Conservation (phyloP, 1,284 basidiomycete genomes). For the Rhodotorula sp. region DNA sequence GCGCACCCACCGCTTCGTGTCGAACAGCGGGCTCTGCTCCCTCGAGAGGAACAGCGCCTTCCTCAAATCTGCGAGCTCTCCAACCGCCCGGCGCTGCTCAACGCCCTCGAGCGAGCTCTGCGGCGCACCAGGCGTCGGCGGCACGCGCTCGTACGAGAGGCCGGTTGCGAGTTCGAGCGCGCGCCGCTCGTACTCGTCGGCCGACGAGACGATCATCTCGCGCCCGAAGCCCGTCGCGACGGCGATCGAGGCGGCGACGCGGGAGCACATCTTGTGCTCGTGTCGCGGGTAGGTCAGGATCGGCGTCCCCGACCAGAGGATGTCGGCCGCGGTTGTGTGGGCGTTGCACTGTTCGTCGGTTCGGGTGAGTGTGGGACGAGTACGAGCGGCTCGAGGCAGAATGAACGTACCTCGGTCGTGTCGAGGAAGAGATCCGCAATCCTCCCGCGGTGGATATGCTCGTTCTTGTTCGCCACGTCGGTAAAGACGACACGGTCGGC, state of each 20-base stretch:
- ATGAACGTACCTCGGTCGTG: slow-evolving; percentile 58
- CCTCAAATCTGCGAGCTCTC: slow-evolving; percentile 56
- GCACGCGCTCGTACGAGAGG: slow-evolving; percentile 50
- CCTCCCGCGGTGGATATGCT: slow-evolving; percentile 60
- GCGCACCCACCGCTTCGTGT: slow-evolving; percentile 60
- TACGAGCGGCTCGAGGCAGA: too few relatives aligned
- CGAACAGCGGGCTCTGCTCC: slow-evolving; percentile 60
- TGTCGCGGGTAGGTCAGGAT: slow-evolving; percentile 63
- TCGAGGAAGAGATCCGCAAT: slow-evolving; percentile 66
- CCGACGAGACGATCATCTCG: slow-evolving; percentile 59
- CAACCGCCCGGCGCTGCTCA: slow-evolving; percentile 35
- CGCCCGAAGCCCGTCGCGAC: slow-evolving; percentile 61
- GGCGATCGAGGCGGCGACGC: slow-evolving; percentile 63
- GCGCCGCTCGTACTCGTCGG: slow-evolving; percentile 60
- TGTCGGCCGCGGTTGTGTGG: slow-evolving; percentile 64
- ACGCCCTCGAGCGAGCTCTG: slow-evolving; percentile 34
- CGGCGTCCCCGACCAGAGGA: slow-evolving; percentile 65
- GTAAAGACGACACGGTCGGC: slow-evolving; percentile 62
- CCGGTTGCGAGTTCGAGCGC: slow-evolving; percentile 58
- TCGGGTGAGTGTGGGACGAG: background rate
- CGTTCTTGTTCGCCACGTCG: slow-evolving; percentile 60
- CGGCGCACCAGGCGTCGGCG: slow-evolving; percentile 40
- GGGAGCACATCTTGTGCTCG: slow-evolving; percentile 63
- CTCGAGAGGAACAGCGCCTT: slow-evolving; percentile 58
- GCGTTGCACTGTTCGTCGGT: slow-evolving; percentile 58